Conservation (phyloP, 2,329 filamentous ascomycete genomes). For the Alternaria postmessia region DNA sequence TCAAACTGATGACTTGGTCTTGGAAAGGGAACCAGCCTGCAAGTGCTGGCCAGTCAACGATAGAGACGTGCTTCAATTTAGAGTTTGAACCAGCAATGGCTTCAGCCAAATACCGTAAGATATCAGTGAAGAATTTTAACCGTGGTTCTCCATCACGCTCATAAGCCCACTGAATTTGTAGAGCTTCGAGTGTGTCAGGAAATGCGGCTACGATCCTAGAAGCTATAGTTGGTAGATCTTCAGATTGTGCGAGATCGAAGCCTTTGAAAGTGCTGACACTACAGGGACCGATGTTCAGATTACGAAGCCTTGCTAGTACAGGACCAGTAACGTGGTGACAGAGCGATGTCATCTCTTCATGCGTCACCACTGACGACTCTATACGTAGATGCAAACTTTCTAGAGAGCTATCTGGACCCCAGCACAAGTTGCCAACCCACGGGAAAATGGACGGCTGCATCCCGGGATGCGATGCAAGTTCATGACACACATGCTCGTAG, state of each 20-base stretch:
- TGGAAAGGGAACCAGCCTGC: neutral
- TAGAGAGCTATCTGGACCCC: neutral
- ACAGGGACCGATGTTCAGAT: conserved; percentile 12
- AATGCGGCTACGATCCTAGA: neutral
- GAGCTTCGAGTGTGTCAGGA: conserved; percentile 3
- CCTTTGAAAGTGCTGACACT: neutral
- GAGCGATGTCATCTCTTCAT: conserved; percentile 1
- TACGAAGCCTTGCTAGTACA: neutral
- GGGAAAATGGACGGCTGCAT: neutral
- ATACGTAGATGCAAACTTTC: conserved; percentile 4
- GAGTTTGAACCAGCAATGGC: neutral
- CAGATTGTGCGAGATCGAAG: neutral
- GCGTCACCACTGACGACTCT: neutral
- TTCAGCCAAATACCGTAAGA: neutral
- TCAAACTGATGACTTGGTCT: neutral
- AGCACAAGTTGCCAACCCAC: neutral
- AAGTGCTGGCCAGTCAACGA: conserved; percentile 12
- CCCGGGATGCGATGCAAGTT: neutral
- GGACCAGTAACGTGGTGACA: neutral
- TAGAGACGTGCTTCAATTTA: conserved; percentile 5
- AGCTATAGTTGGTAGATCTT: neutral
- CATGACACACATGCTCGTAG: conserved; percentile 11
- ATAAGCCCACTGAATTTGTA: conserved; percentile 9
- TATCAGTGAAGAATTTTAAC: neutral
- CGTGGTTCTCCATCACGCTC: neutral